These are phyloP conservation scores for Diutina neorugosa DNA, from an alignment of 1,139 yeast genomes.

Conservation along the genomic window DNA sequence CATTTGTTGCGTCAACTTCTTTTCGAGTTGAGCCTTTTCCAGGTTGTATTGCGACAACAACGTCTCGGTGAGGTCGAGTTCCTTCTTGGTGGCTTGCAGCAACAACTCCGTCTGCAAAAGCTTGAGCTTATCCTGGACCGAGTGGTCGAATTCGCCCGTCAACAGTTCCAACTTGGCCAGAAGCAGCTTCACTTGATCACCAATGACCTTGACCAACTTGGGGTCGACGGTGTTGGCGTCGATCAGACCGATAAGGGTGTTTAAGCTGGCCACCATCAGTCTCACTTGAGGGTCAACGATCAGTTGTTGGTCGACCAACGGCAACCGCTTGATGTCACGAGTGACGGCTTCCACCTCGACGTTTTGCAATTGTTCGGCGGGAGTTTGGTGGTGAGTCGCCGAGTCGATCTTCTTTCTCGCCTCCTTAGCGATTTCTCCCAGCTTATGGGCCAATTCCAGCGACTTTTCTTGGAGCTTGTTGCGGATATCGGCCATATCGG, in stretches of 20 bases:
- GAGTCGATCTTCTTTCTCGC: slow-evolving; percentile 20
- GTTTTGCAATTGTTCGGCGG: slow-evolving; percentile 35
- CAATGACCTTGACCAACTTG: slow-evolving; percentile 19
- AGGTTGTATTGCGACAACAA: slow-evolving; percentile 34
- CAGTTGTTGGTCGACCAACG: slow-evolving; percentile 19
- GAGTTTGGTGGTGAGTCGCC: slow-evolving; percentile 17
- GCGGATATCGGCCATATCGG: slow-evolving; percentile 22
- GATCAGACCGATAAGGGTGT: slow-evolving; percentile 38
- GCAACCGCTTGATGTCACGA: slow-evolving; percentile 21
- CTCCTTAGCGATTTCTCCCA: slow-evolving; percentile 26
- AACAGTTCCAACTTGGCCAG: slow-evolving; percentile 21
- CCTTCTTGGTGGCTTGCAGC: slow-evolving; percentile 43
- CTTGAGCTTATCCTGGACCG: slow-evolving; percentile 25
- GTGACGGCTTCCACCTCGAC: slow-evolving; percentile 27
- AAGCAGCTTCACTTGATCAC: slow-evolving; percentile 21
- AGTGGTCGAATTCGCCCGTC: slow-evolving; percentile 29
- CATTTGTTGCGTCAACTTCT: slow-evolving; percentile 49
- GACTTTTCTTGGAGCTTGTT: slow-evolving; percentile 22
- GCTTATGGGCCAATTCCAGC: slow-evolving; percentile 23
- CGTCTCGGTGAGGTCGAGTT: slow-evolving; percentile 37
- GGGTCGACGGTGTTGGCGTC: slow-evolving; percentile 26
- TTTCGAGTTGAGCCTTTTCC: slow-evolving; percentile 53
- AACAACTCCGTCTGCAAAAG: slow-evolving; percentile 38
- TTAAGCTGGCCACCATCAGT: slow-evolving; percentile 36
- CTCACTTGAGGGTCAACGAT: slow-evolving; percentile 35